Conservation (phyloP, 2,329 filamentous ascomycete genomes). For the Neobulgaria alba region DNA sequence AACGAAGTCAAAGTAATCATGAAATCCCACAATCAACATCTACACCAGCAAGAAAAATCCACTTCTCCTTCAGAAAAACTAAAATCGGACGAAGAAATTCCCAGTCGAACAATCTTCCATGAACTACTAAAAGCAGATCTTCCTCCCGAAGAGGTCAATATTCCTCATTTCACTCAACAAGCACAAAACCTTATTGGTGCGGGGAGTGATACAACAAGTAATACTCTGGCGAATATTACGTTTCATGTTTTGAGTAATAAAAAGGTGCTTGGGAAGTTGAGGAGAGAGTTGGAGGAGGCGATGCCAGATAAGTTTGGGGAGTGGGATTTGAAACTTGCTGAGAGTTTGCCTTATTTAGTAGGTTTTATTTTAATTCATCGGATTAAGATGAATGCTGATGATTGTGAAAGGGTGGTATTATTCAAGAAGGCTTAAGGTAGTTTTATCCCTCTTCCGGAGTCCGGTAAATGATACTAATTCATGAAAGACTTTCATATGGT, state of each 20-base stretch:
- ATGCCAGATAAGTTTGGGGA: slow-evolving; percentile 6
- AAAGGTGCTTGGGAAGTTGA: slow-evolving; percentile 24
- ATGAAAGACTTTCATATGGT: slow-evolving; percentile 12
- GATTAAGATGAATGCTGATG: neutral
- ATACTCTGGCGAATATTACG: slow-evolving; percentile 13
- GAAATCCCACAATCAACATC: too few species aligned
- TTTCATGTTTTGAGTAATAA: slow-evolving; percentile 32
- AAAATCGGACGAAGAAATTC: neutral
- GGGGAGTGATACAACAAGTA: slow-evolving; percentile 31
- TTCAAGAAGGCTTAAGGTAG: neutral
- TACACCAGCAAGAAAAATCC: too few species aligned
- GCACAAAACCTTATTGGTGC: slow-evolving; percentile 31
- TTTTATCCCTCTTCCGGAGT: neutral
- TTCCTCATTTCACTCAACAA: slow-evolving; percentile 31
- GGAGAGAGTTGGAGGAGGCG: slow-evolving; percentile 27
- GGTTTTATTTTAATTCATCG: neutral
- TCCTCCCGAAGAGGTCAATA: slow-evolving; percentile 30
- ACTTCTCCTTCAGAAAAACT: too few species aligned
- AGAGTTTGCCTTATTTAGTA: slow-evolving; percentile 18
- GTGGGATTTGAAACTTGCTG: slow-evolving; percentile 13
- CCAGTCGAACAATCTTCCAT: slow-evolving; percentile 6
- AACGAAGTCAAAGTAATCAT: too few species aligned
- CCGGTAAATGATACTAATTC: too few species aligned
- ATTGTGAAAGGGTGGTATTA: neutral
- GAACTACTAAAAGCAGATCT: slow-evolving; percentile 28